Conservation (phyloP, 306 rosid genomes). For the Dalbergia cultrata region DNA sequence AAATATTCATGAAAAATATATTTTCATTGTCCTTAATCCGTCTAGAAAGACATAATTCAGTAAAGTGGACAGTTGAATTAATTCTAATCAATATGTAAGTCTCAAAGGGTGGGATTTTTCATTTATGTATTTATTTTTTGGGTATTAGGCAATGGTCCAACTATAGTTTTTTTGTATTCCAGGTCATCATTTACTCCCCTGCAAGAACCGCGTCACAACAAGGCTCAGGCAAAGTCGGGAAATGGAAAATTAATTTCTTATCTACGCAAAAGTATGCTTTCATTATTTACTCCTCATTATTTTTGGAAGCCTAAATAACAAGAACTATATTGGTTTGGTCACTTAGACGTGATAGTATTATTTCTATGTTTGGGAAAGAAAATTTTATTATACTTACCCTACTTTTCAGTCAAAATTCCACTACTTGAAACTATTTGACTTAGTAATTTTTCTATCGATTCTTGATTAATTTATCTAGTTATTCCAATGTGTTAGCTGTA, state of each 20-base stretch:
- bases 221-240: not conserved
- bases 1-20: too few species aligned
- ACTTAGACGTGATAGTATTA: not conserved
- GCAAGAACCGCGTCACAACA: conserved; percentile 4
- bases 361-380: not conserved
- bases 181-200: conserved; percentile 3
- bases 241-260: conserved; percentile 2
- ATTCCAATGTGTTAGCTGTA: not conserved
- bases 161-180: not conserved
- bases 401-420: not conserved
- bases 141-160: not conserved
- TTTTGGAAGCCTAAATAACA: not conserved
- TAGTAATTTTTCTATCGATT: not conserved
- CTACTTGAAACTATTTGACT: not conserved
- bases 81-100: not conserved
- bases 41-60: too few species aligned
- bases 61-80: too few species aligned
- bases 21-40: too few species aligned
- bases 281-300: not conserved
- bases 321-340: not conserved
- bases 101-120: too few species aligned
- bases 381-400: not conserved
- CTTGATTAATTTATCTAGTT: not conserved
- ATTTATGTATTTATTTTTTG: too few species aligned
- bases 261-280: not conserved